Evolutionary conservation across 23 red algal genomes (phyloP), one percentile per base, ranked within the genome.

Genomic region (Gracilaria vermiculophylla): DNA sequence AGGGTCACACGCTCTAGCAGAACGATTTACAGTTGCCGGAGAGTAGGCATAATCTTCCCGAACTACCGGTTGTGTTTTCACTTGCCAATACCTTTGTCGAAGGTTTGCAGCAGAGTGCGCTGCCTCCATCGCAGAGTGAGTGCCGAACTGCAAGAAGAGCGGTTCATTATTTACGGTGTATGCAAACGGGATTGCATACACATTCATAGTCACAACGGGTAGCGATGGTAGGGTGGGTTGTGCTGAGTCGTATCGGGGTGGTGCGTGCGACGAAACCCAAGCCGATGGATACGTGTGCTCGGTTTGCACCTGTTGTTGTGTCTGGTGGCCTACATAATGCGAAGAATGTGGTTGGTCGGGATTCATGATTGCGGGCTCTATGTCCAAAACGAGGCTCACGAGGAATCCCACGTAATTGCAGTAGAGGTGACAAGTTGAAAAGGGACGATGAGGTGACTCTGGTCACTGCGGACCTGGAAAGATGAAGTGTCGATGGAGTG

Each of bases 141-240:
- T 82, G 21, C 78, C 78, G 25, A 48, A 82, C 27, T 82, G 78
- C 54, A 82, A 64, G 36, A 61, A 82, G 5, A 82, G 43, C 32
- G 78, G 78, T 21, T 82, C 54, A 47, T 82, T 82, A 39, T 82
- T 82, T 55, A 55, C 78, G 19, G 78, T 82, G 31, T 82, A 82
- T 7, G 54, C 78, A 66, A 34, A 82, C 8, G 78, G 78, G 16
- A 64, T 28, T 40, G 78, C 54, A 44, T 64, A 82, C 19, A 82
- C 78, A 15, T 44, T 82, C 78, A 82, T 82, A 14, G 54, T 64
- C 29, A 64, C 60, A 42, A 64, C n/a, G 0, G 41, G 21, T 21
- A 62, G 42, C 42, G 40, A 3, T 33, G 78, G 14, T 12, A 37
- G 15, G 19, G 60, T 47, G 27, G 60, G 36, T 32, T 40, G 54